Evolutionary conservation across 2,329 filamentous ascomycete species (phyloP), one percentile per base, ranked within the genome.

Genomic region (Bipolaris cookei): DNA sequence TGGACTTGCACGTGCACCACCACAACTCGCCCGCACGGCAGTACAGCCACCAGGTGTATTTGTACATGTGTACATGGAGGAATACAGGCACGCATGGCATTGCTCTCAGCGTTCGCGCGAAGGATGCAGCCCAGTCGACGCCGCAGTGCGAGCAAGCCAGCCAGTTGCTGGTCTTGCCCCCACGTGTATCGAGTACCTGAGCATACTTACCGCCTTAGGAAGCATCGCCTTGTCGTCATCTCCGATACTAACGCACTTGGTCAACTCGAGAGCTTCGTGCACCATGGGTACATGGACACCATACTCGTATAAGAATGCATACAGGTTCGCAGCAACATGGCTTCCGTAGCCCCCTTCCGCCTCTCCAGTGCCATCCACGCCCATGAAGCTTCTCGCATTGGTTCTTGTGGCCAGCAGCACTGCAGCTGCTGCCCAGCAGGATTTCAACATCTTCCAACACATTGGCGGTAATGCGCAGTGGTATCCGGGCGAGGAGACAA

Each of bases 401-500:
- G 61, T 58, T 5, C 42, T 63, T 3, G 62, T 60, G 23, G 51
- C 60, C 14, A 52, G 35, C 50, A 54, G 50, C 45, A 44, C 54
- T 11, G 42, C 34, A 28, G 64, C 58, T 1, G 58, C 56, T 3
- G 66, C 64, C 41, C 54, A 57, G 18, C 61, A 69, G 4, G 60
- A 68, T 34, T 76, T 74, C 62, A 66, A 75, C 50, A 62, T 71
- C 28, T 58, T 76, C 16, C 68, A 73, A 32, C 73, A 76, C 45
- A 62, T 79, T 6, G 76, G 76, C 50, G 77, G 75, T 34, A 79
- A 77, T 53, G 72, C 67, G n/a, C 76, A 74, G 51, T 78, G 75
- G 71, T 74, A 76, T 44, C 58, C 69, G n/a, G 71, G 72, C 67
- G 55, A 44, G 39, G 82, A 88, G 63, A 80, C 87, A 44, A 81